Conservation (phyloP, 805 yeast genomes). For the Lipomyces lipofer region DNA sequence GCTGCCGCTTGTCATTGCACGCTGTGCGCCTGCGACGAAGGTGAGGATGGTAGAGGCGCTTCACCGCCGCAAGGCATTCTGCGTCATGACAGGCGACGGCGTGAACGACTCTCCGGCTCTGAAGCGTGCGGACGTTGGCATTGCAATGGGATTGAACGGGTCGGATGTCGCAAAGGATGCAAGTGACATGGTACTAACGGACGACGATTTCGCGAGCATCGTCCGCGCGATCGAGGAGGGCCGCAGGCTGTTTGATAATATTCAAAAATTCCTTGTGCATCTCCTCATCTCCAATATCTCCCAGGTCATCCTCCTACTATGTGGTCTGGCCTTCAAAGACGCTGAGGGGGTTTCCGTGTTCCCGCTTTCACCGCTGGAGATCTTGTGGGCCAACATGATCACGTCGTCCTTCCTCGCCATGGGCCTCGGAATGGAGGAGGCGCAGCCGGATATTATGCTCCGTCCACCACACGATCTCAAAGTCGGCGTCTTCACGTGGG, state of each 20-base stretch:
- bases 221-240: constrained; percentile 82
- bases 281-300: constrained; percentile 72
- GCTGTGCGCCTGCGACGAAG: constrained; percentile 82
- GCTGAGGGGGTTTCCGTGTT: constrained; percentile 67
- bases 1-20: constrained; percentile 73
- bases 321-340: constrained; percentile 74
- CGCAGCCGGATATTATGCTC: constrained; percentile 63
- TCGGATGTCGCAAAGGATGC: constrained; percentile 85
- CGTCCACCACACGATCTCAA: constrained; percentile 62
- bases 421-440: constrained; percentile 74
- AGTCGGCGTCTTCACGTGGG: constrained; percentile 63
- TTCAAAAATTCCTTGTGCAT: constrained; percentile 75
- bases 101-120: constrained; percentile 79
- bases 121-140: constrained; percentile 77
- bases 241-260: constrained; percentile 72
- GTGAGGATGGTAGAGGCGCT: constrained; percentile 78
- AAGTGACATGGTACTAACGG: constrained; percentile 73
- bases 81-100: constrained; percentile 86
- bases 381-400: constrained; percentile 73
- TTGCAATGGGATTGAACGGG: constrained; percentile 81
- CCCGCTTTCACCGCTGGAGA: constrained; percentile 80
- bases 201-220: constrained; percentile 77
- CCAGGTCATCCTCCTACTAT: constrained; percentile 65
- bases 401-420: constrained; percentile 83
- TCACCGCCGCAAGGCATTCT: constrained; percentile 60